Base-by-base conservation (phyloP, 768 basidiomycete species). In the Boletus rubropictus region DNA sequence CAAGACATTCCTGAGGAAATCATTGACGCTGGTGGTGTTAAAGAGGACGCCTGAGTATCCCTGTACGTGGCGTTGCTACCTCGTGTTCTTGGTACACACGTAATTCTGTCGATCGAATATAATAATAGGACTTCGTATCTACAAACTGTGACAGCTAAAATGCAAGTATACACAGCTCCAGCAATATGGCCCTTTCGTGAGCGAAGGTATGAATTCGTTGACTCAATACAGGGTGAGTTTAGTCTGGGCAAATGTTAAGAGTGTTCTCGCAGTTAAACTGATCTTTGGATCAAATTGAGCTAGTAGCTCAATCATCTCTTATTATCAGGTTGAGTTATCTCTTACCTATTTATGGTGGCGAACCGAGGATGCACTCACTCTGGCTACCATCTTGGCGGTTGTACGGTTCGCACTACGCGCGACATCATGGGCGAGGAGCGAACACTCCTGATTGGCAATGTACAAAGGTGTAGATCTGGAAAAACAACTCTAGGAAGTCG, bases 401-500 rank as follows among this genome's bases (percentile, higher is more conserved):
- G 11, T 20, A 31, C 18, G 5, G 35, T 48, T 27, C 7, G n/a
- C 33, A 41, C 39, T n/a, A n/a, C n/a, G n/a, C n/a, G n/a, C n/a
- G n/a, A n/a, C 4, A 36, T 17, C 15, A 48, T 47, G 47, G 40
- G 39, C 12, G 39, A 44, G 18, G 44, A 48, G 21, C 47, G 18
- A 21, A 50, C 42, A 17, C 37, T 54, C 17, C n/a, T n/a, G n/a
- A 59, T 65, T 32, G 47, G 39, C 15, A 65, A 69, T 29, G 67
- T 66, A 52, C 39, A 21, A 24, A 57, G 27, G 44, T n/a, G n/a
- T n/a, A n/a, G n/a, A n/a, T n/a, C n/a, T 53, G 31, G 62, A 60
- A 32, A 56, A 56, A 34, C 58, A 52, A 35, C 59, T 66, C 35
- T 69, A 66, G 64, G 65, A 59, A 39, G 52, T 69, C 14, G 52